Base-by-base conservation (phyloP, 106 monocot genomes). In the Vanilla planifolia region DNA sequence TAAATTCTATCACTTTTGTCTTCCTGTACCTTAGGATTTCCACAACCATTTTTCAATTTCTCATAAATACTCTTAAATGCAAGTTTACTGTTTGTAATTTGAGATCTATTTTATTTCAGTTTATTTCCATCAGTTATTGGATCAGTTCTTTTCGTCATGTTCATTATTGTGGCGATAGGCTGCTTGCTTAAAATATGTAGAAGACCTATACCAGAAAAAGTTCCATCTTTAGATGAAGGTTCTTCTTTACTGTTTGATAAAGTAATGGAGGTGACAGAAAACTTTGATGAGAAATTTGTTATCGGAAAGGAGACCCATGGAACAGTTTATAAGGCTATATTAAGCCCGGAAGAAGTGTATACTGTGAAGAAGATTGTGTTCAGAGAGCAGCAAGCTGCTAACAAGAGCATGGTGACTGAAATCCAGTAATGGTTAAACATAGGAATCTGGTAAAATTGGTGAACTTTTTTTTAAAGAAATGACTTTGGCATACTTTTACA, bases 211-310 rank as follows among this genome's bases (percentile, higher is more conserved):
- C 34, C 64, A 42, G 56, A 53, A 24, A 71, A 24, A 23, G 37
- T 37, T 37, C 35, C 65, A 30, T 61, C 65, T 23, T 44, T 77
- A 15, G 66, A 66, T 23, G 83, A 80, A 60, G 84, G 78, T 0
- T 84, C 78, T 52, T 88, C 88, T 20, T 66, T 76, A 21, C 67
- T 81, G 13, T 46, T 93, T 20, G 79, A 66, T 25, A 66, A 75
- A 72, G 60, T 93, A 27, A 79, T 93, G 67, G 79, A 79, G 62
- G 81, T 76, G 15, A 93, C 93, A 6, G 93, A 93, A 53, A 85
- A 82, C 60, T 77, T 88, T 20, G 63, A 85, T 51, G 74, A 79
- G 15, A 88, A 79, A 56, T 82, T 79, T 44, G 39, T 58, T 16
- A 21, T 86, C 0, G 89, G 94, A 9, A 78, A 62, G 65, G 94